Conservation (phyloP, 441 rosid species). For the Bocquillonia castaneifolia region DNA sequence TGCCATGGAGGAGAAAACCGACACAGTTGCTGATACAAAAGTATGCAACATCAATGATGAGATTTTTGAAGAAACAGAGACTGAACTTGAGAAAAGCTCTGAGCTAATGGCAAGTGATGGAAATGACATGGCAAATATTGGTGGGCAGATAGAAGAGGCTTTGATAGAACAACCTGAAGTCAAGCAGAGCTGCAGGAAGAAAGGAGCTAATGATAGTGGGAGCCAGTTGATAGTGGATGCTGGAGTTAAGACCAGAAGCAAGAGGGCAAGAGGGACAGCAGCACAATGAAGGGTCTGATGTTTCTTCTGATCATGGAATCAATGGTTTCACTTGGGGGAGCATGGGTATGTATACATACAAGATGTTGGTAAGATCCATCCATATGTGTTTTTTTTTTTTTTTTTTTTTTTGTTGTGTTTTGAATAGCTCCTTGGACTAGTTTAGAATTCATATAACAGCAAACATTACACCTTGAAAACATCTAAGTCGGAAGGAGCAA, state of each 20-base stretch:
- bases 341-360: neutral
- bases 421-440: too few species aligned
- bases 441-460: neutral
- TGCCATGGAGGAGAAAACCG: conserved; percentile 7
- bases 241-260: conserved; percentile 14
- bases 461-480: neutral
- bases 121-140: neutral
- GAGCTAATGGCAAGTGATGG: neutral
- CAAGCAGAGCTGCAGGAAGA: conserved; percentile 14
- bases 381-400: too few species aligned
- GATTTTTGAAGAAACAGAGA: neutral
- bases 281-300: neutral
- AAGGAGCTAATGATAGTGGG: conserved; percentile 12
- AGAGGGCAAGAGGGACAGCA: neutral
- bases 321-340: neutral
- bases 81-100: neutral
- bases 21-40: conserved; percentile 3
- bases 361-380: neutral
- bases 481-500: neutral
- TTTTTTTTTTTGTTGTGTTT: too few species aligned
- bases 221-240: neutral
- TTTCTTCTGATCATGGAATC: neutral
- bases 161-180: conserved; percentile 1
- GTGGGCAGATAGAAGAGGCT: neutral
- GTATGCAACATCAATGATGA: neutral